Evolutionary conservation across 345 rosid genomes (phyloP).

Genomic region (Brassica cretica): DNA sequence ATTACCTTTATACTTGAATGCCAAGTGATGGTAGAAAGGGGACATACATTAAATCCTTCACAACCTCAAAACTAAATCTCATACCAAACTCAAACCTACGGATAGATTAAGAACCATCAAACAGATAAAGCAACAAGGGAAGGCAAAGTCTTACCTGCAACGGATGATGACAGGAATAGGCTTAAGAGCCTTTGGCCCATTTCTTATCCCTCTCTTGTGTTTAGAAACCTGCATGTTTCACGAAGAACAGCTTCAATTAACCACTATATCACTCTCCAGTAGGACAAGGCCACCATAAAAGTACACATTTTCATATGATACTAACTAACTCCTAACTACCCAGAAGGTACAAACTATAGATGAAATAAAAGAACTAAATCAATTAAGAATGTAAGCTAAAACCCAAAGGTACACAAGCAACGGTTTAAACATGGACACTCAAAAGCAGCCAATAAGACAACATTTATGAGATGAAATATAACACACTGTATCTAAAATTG

Average conservation of each 20-base stretch:
- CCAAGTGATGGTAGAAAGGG: too few species aligned
- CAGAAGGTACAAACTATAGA: background rate
- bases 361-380: slow-evolving; percentile 1
- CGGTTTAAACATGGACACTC: background rate
- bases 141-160: slow-evolving; percentile 60
- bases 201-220: slow-evolving; percentile 67
- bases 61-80: background rate
- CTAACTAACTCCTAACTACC: background rate
- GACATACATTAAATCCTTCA: background rate
- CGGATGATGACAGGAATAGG: slow-evolving; percentile 83
- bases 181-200: slow-evolving; percentile 84
- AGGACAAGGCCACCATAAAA: background rate
- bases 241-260: slow-evolving; percentile 5
- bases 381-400: background rate
- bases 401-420: background rate
- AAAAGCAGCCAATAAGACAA: background rate
- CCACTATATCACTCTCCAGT: background rate
- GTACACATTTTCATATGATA: background rate
- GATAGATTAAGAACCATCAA: background rate
- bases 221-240: slow-evolving; percentile 55
- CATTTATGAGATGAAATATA: background rate
- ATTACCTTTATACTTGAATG: background rate
- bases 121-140: slow-evolving; percentile 5
- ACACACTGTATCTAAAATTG: background rate
- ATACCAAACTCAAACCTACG: background rate